These are phyloP conservation scores for Exutisphaerella laricina DNA, from an alignment of 2,329 filamentous ascomycete genomes.

Conservation along the genomic window DNA sequence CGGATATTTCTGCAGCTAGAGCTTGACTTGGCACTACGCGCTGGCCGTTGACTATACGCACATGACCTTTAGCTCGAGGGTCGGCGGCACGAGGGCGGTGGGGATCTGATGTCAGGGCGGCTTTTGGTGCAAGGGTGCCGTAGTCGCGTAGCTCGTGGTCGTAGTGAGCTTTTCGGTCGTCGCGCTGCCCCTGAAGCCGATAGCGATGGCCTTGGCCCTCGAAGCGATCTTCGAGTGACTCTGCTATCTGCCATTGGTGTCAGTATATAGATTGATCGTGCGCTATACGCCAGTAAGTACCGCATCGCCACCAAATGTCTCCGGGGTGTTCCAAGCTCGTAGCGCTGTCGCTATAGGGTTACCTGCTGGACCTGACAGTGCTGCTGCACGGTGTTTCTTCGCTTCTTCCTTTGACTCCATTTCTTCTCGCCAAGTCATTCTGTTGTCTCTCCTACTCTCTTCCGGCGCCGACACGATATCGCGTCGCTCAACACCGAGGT, in stretches of 20 bases:
- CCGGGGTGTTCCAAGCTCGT: slow-evolving; percentile 11
- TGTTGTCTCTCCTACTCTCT: not conserved
- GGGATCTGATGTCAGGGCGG: not conserved
- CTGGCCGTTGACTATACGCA: not conserved
- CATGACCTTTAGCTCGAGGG: not conserved
- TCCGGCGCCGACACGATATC: slow-evolving; percentile 20
- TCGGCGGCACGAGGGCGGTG: slow-evolving; percentile 1
- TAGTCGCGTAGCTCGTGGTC: not conserved
- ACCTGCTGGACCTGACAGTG: not conserved
- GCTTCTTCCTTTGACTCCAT: not conserved
- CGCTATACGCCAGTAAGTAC: not conserved
- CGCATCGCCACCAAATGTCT: slow-evolving; percentile 13
- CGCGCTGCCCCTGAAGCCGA: not conserved
- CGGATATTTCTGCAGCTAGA: not conserved
- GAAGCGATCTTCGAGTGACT: slow-evolving; percentile 4
- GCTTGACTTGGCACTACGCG: not conserved
- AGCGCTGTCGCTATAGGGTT: not conserved
- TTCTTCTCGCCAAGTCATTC: not conserved
- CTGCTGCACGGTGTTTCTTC: not conserved
- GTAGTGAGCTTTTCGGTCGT: not conserved
- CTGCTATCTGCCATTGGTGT: not conserved
- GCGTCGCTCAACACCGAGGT: slow-evolving; percentile 21
- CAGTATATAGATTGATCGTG: not conserved
- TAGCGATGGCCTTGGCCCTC: slow-evolving; percentile 7
- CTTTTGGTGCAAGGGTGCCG: not conserved